Conservation (phyloP, 2,329 filamentous ascomycete species). For the Trichoderma koningii region DNA sequence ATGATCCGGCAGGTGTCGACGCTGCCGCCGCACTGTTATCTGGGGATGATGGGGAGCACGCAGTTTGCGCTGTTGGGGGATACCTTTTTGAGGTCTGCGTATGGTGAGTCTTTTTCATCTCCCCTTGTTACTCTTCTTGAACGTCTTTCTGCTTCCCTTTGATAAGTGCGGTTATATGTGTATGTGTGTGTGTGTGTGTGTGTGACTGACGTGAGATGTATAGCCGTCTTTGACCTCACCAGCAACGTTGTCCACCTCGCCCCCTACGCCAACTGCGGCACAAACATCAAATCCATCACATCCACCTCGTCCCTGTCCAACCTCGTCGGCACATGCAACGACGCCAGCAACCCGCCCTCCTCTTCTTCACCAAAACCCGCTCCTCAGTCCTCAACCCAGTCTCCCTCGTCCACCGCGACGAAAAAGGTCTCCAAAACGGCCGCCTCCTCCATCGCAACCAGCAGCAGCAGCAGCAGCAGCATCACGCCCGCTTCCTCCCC, state of each 20-base stretch:
- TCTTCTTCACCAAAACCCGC: background rate
- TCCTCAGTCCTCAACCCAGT: background rate
- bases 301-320: conserved; percentile 23
- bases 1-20: conserved; percentile 42
- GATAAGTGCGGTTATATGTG: too few relatives aligned
- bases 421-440: background rate
- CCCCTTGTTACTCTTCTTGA: background rate
- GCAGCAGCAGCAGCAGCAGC: too few relatives aligned
- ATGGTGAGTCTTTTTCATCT: conserved; percentile 43
- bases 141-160: too few relatives aligned
- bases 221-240: conserved; percentile 56
- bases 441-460: background rate
- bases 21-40: conserved; percentile 45
- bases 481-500: background rate
- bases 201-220: background rate
- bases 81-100: conserved; percentile 56
- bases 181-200: background rate
- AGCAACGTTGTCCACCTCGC: conserved; percentile 52
- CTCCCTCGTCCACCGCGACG: background rate
- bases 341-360: background rate
- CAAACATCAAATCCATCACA: conserved; percentile 31
- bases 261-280: conserved; percentile 54
- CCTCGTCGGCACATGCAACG: conserved; percentile 29
- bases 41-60: conserved; percentile 52
- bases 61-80: conserved; percentile 56